A percentile compares a stretch with the other conserved stretches of the same genome.
These are phyloP conservation scores for Aphanocladium album DNA, from an alignment of 2,329 filamentous ascomycete genomes.

Conservation along the genomic window DNA sequence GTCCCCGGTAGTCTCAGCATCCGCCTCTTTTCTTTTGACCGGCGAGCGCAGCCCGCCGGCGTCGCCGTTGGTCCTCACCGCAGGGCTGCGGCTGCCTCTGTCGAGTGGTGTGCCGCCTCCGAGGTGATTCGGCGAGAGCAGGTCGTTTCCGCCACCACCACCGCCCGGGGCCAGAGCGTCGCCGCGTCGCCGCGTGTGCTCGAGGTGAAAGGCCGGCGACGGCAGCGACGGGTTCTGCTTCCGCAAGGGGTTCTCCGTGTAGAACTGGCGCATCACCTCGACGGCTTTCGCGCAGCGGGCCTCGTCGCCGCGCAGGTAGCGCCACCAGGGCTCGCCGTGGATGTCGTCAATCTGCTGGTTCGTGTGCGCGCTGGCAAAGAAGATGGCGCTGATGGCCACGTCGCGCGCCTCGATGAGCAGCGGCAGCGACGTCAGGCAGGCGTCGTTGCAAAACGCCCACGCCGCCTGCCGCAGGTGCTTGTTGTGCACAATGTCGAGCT, in stretches of 20 bases:
- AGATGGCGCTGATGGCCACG: constrained; percentile 80
- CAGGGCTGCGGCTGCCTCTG: constrained; percentile 45
- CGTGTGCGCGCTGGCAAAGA: constrained; percentile 75
- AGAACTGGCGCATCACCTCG: constrained; percentile 67
- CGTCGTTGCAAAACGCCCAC: constrained; percentile 94
- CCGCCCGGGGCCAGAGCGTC: constrained; percentile 36
- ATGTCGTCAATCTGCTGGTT: constrained; percentile 71
- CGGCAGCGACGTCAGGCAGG: constrained; percentile 76
- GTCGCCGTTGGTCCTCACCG: constrained; percentile 33
- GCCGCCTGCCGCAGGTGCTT: constrained; percentile 78
- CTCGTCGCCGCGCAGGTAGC: constrained; percentile 65
- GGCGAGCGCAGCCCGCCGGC: constrained; percentile 32
- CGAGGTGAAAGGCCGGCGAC: constrained; percentile 52
- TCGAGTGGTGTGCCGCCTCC: constrained; percentile 43
- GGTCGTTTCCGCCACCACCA: constrained; percentile 24
- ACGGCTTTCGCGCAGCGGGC: constrained; percentile 67
- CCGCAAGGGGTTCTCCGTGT: constrained; percentile 57
- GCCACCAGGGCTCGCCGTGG: constrained; percentile 82
- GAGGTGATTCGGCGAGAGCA: constrained; percentile 42
- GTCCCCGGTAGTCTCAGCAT: constrained; percentile 26
- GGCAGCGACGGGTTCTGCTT: constrained; percentile 50
- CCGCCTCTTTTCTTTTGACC: constrained; percentile 38
- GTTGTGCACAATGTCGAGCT: constrained; percentile 70
- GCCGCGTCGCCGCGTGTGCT: constrained; percentile 49
- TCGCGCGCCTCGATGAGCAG: constrained; percentile 73